phyloP scores from a whole-genome alignment of 1,139 yeast genomes.

The Pichia sp. region DNA sequence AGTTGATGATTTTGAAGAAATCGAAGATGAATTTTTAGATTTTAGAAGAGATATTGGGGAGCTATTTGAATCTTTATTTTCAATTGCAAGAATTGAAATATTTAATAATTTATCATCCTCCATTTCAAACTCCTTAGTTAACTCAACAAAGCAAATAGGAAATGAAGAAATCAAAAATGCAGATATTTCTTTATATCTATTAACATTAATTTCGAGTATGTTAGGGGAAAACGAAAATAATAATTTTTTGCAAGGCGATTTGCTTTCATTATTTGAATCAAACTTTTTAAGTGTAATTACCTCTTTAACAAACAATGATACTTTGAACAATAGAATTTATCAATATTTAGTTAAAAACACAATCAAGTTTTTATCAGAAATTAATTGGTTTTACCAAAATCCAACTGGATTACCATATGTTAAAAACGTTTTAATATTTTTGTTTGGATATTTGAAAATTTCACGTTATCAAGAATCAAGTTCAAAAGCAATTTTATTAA shows the following conservation, averaged over 20 bases:
- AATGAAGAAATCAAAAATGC: conserved; percentile 33
- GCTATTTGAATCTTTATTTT: conserved; percentile 62
- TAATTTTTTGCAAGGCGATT: no score
- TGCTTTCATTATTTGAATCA: conserved; percentile 31
- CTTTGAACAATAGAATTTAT: conserved; percentile 15
- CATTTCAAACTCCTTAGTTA: conserved; percentile 30
- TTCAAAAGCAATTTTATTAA: conserved; percentile 53
- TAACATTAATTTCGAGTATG: conserved; percentile 50
- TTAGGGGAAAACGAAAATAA: conserved; percentile 32
- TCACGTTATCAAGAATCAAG: conserved; percentile 34
- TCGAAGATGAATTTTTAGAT: conserved; percentile 49
- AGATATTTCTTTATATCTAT: conserved; percentile 64
- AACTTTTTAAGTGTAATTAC: conserved; percentile 23
- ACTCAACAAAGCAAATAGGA: not conserved
- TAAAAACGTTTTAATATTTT: conserved; percentile 44
- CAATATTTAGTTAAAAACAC: conserved; percentile 37
- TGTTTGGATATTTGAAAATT: conserved; percentile 35
- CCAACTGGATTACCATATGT: conserved; percentile 37
- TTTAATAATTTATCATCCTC: conserved; percentile 45
- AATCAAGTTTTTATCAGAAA: conserved; percentile 47
- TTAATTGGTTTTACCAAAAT: conserved; percentile 48
- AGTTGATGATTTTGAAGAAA: conserved; percentile 23
- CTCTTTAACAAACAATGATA: conserved; percentile 22
- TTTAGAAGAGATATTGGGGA: conserved; percentile 74
- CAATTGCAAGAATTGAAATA: conserved; percentile 53